Evolutionary conservation across 2,329 filamentous ascomycete genomes (phyloP).

Genomic region (Fusarium sambucinum): DNA sequence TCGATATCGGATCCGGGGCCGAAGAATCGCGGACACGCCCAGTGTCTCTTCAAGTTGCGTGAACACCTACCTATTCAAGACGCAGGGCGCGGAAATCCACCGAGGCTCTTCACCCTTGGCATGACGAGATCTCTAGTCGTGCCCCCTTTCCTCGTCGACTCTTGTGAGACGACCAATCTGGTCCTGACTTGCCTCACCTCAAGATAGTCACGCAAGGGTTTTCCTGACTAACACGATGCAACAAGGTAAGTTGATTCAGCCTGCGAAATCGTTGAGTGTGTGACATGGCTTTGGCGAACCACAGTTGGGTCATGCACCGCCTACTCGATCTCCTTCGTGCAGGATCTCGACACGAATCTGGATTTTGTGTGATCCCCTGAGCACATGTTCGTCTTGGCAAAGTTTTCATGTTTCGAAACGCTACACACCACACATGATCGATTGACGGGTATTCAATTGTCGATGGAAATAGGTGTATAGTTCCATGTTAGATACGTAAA

Average conservation of each 20-base stretch:
- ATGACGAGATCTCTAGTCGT: neutral
- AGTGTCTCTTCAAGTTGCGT: constrained; percentile 3
- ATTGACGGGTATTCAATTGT: constrained; percentile 2
- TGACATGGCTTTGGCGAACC: neutral
- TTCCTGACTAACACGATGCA: constrained; percentile 17
- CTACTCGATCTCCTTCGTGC: constrained; percentile 7
- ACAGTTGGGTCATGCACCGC: neutral
- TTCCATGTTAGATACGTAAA: neutral
- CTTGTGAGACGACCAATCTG: constrained; percentile 11
- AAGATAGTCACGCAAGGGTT: neutral
- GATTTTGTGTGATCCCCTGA: neutral
- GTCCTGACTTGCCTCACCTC: neutral
- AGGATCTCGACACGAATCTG: constrained; percentile 8
- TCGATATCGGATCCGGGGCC: constrained; percentile 20
- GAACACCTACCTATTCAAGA: neutral
- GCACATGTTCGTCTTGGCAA: constrained; percentile 10
- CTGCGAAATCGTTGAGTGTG: neutral
- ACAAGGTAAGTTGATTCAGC: constrained; percentile 1
- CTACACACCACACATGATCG: neutral
- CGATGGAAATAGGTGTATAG: neutral
- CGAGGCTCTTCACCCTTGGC: constrained; percentile 12
- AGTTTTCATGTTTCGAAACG: neutral
- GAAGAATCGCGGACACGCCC: constrained; percentile 37
- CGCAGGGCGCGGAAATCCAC: constrained; percentile 3
- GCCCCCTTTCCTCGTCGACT: neutral